These are phyloP conservation scores for Cladosporium austrohemisphaericum DNA, from an alignment of 2,329 filamentous ascomycete species.

Conservation along the genomic window DNA sequence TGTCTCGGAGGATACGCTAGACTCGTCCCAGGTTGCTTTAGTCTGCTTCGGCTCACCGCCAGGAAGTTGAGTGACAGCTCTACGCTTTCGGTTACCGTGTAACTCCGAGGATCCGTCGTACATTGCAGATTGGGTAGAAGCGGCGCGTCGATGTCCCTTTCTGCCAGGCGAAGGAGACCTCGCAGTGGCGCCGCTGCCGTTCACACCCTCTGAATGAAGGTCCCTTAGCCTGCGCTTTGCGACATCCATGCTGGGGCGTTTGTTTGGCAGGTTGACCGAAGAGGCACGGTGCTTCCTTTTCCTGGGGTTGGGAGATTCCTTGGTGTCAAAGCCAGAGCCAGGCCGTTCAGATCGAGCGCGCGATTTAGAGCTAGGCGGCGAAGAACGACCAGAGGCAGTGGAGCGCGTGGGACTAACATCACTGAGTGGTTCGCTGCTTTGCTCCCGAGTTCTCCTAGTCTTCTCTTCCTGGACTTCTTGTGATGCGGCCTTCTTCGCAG, in stretches of 20 bases:
- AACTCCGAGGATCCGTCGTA: slow-evolving; percentile 47
- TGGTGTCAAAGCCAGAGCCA: slow-evolving; percentile 16
- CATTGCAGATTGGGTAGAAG: slow-evolving; percentile 60
- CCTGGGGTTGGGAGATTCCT: slow-evolving; percentile 32
- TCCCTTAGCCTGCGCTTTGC: slow-evolving; percentile 26
- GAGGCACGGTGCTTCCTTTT: slow-evolving; percentile 37
- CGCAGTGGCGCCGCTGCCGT: slow-evolving; percentile 23
- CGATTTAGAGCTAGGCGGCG: slow-evolving; percentile 25
- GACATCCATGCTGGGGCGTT: slow-evolving; percentile 29
- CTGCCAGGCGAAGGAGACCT: slow-evolving; percentile 59
- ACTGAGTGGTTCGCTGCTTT: slow-evolving; percentile 28
- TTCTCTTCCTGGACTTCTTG: slow-evolving; percentile 6
- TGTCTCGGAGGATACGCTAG: slow-evolving; percentile 48
- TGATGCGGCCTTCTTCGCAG: slow-evolving; percentile 22
- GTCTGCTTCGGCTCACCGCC: slow-evolving; percentile 29
- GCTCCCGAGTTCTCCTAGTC: neutral
- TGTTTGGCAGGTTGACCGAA: slow-evolving; percentile 32
- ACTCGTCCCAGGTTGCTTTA: slow-evolving; percentile 56
- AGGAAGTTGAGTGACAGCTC: slow-evolving; percentile 51
- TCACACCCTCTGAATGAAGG: slow-evolving; percentile 28
- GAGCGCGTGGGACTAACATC: slow-evolving; percentile 31
- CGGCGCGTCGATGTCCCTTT: slow-evolving; percentile 59
- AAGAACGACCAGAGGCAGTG: slow-evolving; percentile 20
- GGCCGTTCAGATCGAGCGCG: slow-evolving; percentile 30
- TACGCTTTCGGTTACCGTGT: slow-evolving; percentile 26